Evolutionary conservation across 148 eudicot genomes (phyloP), one percentile per base, ranked within the genome.

Genomic region (Nepenthes gracilis): DNA sequence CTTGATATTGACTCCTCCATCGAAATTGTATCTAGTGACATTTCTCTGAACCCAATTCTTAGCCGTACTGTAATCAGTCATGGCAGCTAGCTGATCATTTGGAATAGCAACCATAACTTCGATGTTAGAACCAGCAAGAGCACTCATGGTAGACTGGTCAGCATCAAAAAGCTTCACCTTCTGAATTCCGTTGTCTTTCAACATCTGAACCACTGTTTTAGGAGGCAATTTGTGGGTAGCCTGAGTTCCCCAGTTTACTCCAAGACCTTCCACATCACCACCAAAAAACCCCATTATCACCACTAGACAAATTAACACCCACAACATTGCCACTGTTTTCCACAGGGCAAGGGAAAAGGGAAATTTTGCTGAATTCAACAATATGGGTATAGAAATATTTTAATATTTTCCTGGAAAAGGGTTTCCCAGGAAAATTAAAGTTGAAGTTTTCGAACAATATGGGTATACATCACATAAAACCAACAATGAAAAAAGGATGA

Each of bases 101-200:
- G 97, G 90, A 54, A 91, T 91, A 8, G 95, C 97, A 55, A 90
- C 79, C 97, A 90, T 90, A 43, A 90, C 97, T 43, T 90, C 85
- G 43, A 90, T 81, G 58, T 67, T 65, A 59, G 85, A 69, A 6
- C 97, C 95, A 66, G 84, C 77, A 64, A 90, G 75, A 35, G 95
- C 88, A 65, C 60, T 71, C 75, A 90, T 56, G 35, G 73, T 82
- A 13, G 65, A 58, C 51, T 72, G 61, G 64, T 86, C 86, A 2
- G 90, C 74, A 80, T 91, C 96, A 64, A 87, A 87, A 8, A 91
- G 80, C 75, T 91, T 91, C 80, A 87, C 97, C 47, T 84, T 84
- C 45, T 70, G 59, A 35, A 90, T 82, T 45, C 86, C 91, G 70
- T 90, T 90, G 59, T 83, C 91, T 36, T 78, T 75, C 72, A 90